These are phyloP conservation scores for Lentinus polychrous DNA, from an alignment of 1,284 basidiomycete species.

Conservation along the genomic window DNA sequence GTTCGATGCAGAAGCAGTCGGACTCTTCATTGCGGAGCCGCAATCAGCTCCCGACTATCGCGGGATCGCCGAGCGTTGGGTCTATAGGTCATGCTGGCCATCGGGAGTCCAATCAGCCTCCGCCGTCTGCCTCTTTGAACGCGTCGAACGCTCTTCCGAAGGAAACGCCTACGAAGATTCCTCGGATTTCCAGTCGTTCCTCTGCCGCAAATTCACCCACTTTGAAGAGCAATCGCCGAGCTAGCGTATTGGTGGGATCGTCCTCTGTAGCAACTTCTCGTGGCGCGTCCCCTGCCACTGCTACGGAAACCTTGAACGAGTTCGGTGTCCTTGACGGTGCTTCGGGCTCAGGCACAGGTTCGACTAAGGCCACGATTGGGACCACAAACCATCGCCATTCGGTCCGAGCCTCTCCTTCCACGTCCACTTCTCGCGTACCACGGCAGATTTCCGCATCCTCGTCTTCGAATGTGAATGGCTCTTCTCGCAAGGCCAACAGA, in stretches of 20 bases:
- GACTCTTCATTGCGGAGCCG: constrained; percentile 71
- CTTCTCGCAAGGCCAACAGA: constrained; percentile 56
- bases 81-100: constrained; percentile 38
- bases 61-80: constrained; percentile 83
- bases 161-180: constrained; percentile 91
- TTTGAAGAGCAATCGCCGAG: constrained; percentile 51
- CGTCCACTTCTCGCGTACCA: constrained; percentile 45
- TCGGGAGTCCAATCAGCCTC: constrained; percentile 51
- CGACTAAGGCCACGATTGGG: constrained; percentile 3
- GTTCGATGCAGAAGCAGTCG: constrained; percentile 76
- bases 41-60: constrained; percentile 78
- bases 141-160: constrained; percentile 49
- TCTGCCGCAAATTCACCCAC: constrained; percentile 64
- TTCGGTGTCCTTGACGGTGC: constrained; percentile 65
- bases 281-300: constrained; percentile 55
- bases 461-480: constrained; percentile 37
- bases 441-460: constrained; percentile 52
- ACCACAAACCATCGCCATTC: constrained; percentile 35
- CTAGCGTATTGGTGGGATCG: constrained; percentile 49
- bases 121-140: constrained; percentile 45
- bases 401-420: constrained; percentile 55
- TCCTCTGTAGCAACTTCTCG: constrained; percentile 36
- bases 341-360: constrained; percentile 32
- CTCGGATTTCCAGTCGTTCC: constrained; percentile 78
- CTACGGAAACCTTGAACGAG: constrained; percentile 52